Evolutionary conservation across 352 stramenopile species (phyloP), one percentile per base, ranked within the genome.

Genomic region (Pythium utonaiense): DNA sequence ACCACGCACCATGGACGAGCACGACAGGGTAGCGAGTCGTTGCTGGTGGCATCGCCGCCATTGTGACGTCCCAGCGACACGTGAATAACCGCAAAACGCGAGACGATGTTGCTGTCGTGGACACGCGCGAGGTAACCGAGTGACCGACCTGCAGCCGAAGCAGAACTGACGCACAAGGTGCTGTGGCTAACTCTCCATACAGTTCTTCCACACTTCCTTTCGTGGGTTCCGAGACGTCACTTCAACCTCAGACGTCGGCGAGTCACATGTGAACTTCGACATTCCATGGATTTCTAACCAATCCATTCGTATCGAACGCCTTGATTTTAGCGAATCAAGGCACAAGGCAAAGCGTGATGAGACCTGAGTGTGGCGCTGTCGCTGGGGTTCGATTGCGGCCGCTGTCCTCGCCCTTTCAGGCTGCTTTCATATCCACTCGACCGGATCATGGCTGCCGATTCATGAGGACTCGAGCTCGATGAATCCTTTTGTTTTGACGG

Each of bases 1-100:
- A 19, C 41, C 22, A 49, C 60, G 22, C 45, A 67, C 68, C 69
- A 50, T 77, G 69, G 53, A 77, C 49, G 22, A 77, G 44, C 33
- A 77, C 69, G 27, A 77, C 66, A 0, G 69, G 69, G 30, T 66
- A 57, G 6, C 52, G 52, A 24, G 60, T 66, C 9, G 60, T 61
- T 8, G 52, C 33, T 6, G n/a, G n/a, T n/a, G 41, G 33, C 51
- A 61, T 66, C 14, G 14, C 10, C 8, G 21, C 10, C 21, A 14
- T 14, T 38, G 47, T 16, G 9, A 14, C 22, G 27, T 24, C 25
- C 28, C 16, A 3, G 25, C n/a, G n/a, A n/a, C n/a, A n/a, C n/a
- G n/a, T n/a, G n/a, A n/a, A n/a, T n/a, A n/a, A n/a, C n/a, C n/a
- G n/a, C n/a, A 4, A 17, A 6, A 28, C 30, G 54, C n/a, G 34